phyloP scores from a whole-genome alignment of 2,329 filamentous ascomycete genomes.

The Xylariaceae sp. region DNA sequence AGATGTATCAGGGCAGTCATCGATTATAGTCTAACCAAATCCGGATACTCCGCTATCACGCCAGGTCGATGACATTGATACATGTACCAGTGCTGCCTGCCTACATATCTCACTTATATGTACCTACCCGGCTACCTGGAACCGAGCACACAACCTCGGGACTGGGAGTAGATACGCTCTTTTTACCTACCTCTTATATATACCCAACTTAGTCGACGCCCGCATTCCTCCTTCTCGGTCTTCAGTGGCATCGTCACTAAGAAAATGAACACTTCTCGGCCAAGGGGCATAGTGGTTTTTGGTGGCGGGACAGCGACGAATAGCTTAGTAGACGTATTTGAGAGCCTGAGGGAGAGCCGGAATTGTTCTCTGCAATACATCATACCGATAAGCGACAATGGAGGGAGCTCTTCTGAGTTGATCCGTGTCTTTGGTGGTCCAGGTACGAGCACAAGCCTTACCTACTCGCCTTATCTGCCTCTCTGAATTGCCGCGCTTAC shows the following conservation, averaged over 20 bases:
- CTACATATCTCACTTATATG: too few relatives aligned
- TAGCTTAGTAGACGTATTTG: slow-evolving; percentile 90
- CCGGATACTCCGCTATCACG: background rate
- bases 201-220: too few relatives aligned
- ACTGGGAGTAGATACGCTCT: too few relatives aligned
- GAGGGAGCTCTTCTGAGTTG: slow-evolving; percentile 89
- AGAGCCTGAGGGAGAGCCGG: slow-evolving; percentile 66
- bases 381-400: slow-evolving; percentile 96
- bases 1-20: too few relatives aligned
- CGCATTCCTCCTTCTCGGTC: too few relatives aligned
- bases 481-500: background rate
- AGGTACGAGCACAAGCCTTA: slow-evolving; percentile 55
- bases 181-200: too few relatives aligned
- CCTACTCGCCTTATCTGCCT: background rate
- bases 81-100: too few relatives aligned
- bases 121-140: too few relatives aligned
- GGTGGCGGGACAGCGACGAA: slow-evolving; percentile 95
- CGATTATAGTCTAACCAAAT: background rate
- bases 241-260: background rate
- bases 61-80: background rate
- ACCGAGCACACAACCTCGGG: too few relatives aligned
- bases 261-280: slow-evolving; percentile 30
- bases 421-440: slow-evolving; percentile 95
- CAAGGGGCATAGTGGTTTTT: slow-evolving; percentile 76
- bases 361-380: slow-evolving; percentile 77